Base-by-base conservation (phyloP, 257 asterid genomes). In the Apocynum venetum region DNA sequence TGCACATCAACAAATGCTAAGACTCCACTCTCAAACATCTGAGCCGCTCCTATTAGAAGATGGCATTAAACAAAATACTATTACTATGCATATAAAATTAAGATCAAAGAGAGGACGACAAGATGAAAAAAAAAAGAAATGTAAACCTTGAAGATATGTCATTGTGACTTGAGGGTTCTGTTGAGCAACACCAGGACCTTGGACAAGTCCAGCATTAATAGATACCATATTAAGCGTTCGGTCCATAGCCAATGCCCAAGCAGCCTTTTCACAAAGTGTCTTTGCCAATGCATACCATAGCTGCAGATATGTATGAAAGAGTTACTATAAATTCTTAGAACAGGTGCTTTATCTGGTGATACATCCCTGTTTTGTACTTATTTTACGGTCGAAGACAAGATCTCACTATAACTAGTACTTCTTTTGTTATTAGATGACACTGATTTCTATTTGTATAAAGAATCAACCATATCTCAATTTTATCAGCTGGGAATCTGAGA, bases 241-340 rank as follows among this genome's bases (percentile, higher is more conserved):
- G 68, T 86, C 89, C 88, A 84, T 84, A 35, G 89, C 86, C 73
- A 86, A 82, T 3, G 86, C 88, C 88, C 86, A 86, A 43, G 88
- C 89, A 20, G 88, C 88, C 73, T 82, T 80, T 78, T 86, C 89
- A 0, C 85, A 82, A 2, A 74, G 84, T 7, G 89, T 86, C 76
- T 86, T 86, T 53, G 89, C 86, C 72, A 86, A 71, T 20, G 85
- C 88, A 73, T 86, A 80, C 88, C 89, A 86, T 75, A 86, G 70
- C 89, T 86, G 78, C 69, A 75, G 38, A 72, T 43, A 40, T 20
- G 38, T 47, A 55, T 17, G 15, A 35, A 46, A 3, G 4, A 73
- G n/a, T 15, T 53, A 73, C 3, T 17, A 51, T 57, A 19, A 48
- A 68, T 51, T n/a, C 9, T 13, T 25, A n/a, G 6, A 53, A 53